Conservation (phyloP, 1,284 basidiomycete species). For the Ustilago curta region DNA sequence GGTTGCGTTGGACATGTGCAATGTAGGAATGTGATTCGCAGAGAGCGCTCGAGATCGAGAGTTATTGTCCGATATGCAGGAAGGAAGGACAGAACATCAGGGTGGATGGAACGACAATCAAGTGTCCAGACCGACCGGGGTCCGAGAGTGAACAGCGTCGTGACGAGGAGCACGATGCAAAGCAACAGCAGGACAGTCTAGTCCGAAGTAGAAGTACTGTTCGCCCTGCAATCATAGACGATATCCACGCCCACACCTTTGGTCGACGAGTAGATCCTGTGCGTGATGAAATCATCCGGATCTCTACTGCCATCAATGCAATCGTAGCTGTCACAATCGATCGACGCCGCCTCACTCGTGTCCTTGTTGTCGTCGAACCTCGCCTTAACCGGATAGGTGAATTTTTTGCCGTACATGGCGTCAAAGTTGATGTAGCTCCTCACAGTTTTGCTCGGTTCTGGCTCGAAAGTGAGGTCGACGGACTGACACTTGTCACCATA, state of each 20-base stretch:
- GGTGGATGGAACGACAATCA: background rate
- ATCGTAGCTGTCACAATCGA: conserved; percentile 23
- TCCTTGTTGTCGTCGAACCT: conserved; percentile 33
- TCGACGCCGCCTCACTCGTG: conserved; percentile 10
- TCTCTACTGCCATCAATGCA: conserved; percentile 33
- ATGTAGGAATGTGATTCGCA: conserved; percentile 1
- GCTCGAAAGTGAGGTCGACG: conserved; percentile 35
- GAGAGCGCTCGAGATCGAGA: background rate
- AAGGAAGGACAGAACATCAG: background rate
- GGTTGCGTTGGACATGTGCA: background rate
- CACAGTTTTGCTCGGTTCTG: conserved; percentile 32
- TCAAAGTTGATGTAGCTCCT: conserved; percentile 36
- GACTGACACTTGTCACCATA: conserved; percentile 35
- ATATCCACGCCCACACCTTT: conserved; percentile 37
- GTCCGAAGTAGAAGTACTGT: conserved; percentile 22
- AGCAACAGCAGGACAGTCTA: background rate
- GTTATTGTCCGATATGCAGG: background rate
- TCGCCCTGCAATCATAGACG: conserved; percentile 35
- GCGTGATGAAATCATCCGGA: conserved; percentile 37
- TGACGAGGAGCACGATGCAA: background rate
- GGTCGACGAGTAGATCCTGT: conserved; percentile 30
- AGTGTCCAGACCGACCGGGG: conserved; percentile 14
- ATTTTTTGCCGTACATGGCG: conserved; percentile 35
- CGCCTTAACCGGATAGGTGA: conserved; percentile 35
- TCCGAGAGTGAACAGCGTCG: background rate